A percentile compares a stretch with the other conserved stretches of the same genome.
These are phyloP conservation scores for Leccinum variicolor DNA, from an alignment of 768 basidiomycete genomes.

Conservation along the genomic window DNA sequence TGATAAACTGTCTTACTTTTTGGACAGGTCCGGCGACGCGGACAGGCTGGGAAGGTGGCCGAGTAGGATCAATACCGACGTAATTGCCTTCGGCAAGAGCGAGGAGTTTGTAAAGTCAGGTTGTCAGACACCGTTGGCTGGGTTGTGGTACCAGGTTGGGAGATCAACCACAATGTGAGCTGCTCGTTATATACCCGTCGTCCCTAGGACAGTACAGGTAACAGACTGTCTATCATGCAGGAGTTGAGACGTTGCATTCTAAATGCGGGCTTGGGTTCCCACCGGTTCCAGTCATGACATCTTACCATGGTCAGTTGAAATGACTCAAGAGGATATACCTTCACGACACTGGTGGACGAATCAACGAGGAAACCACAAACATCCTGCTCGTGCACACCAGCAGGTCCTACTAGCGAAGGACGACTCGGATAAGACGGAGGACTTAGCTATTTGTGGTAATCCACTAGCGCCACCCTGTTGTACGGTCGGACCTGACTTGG, in stretches of 20 bases:
- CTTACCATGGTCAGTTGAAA: no score
- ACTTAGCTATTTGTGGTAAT: neutral
- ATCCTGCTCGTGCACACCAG: no score
- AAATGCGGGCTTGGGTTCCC: no score
- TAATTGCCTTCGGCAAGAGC: neutral
- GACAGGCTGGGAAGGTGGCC: neutral
- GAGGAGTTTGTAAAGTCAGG: neutral
- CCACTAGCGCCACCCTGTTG: neutral
- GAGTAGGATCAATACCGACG: neutral
- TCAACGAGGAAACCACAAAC: no score
- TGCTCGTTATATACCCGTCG: neutral
- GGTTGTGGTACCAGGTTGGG: neutral
- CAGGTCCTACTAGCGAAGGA: no score
- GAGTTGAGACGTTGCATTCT: no score
- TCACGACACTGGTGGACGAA: no score
- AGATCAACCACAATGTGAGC: neutral
- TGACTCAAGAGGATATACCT: no score
- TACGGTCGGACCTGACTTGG: neutral
- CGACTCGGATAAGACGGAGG: neutral
- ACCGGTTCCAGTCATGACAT: no score
- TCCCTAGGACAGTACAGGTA: no score
- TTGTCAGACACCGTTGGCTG: neutral
- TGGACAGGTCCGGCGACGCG: neutral
- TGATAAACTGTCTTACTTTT: neutral
- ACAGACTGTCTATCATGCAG: no score